phyloP scores from a whole-genome alignment of 2,329 filamentous ascomycete species.

The Coleophoma crateriformis region DNA sequence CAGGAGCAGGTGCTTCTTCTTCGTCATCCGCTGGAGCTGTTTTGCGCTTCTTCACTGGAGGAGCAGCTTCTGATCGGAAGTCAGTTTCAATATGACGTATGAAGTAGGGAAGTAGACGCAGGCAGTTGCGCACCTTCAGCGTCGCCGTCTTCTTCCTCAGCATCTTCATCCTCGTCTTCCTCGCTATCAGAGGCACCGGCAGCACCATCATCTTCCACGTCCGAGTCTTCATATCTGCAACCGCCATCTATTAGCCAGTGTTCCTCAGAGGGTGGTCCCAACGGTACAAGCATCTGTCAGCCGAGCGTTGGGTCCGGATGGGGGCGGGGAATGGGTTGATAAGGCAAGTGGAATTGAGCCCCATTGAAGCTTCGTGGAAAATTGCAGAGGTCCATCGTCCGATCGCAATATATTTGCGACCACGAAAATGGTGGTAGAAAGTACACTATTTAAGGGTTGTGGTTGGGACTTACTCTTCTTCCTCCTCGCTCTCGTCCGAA shows the following conservation, averaged over 20 bases:
- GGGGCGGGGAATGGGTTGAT: too few relatives aligned
- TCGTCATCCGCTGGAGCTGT: neutral
- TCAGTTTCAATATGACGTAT: neutral
- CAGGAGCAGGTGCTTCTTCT: neutral
- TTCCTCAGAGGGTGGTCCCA: too few relatives aligned
- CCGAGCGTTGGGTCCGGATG: too few relatives aligned
- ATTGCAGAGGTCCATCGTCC: too few relatives aligned
- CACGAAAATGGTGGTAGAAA: too few relatives aligned
- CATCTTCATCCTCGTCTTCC: neutral
- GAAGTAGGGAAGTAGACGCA: neutral
- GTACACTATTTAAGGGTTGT: too few relatives aligned
- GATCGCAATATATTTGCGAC: too few relatives aligned
- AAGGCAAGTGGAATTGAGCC: too few relatives aligned
- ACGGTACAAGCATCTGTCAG: too few relatives aligned
- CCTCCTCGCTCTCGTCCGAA: constrained; percentile 4
- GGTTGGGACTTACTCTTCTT: constrained; percentile 5
- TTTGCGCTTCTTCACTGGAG: constrained; percentile 1
- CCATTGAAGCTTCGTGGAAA: too few relatives aligned
- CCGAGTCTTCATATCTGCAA: neutral
- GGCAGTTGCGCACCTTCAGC: neutral
- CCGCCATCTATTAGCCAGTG: too few relatives aligned
- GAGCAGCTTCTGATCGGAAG: neutral
- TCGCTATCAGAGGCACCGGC: neutral
- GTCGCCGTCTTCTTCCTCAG: neutral
- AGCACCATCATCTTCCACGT: neutral